These are phyloP conservation scores for Elsinoe arachidis DNA, from an alignment of 2,329 filamentous ascomycete genomes.

Conservation along the genomic window DNA sequence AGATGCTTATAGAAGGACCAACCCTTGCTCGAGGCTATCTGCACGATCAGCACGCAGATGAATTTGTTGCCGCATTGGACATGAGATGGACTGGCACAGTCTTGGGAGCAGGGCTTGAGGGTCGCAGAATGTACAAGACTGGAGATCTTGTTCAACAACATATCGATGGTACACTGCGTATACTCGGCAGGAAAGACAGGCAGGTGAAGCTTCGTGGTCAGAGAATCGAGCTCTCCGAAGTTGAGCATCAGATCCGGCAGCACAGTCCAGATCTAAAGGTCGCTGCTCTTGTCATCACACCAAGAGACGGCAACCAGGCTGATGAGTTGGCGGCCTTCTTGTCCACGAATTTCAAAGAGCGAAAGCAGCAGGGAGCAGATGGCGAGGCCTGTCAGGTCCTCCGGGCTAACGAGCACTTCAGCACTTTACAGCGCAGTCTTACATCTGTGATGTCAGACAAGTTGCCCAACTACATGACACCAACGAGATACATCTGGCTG, in stretches of 20 bases:
- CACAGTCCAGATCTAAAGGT: slow-evolving; percentile 30
- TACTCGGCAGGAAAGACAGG: not conserved
- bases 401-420: not conserved
- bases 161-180: slow-evolving; percentile 16
- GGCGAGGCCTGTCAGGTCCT: not conserved
- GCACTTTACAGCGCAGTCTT: no score
- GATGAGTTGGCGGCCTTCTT: not conserved
- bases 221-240: slow-evolving; percentile 11
- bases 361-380: not conserved
- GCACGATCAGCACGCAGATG: not conserved
- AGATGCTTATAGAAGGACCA: slow-evolving; percentile 5
- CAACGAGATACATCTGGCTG: slow-evolving; percentile 69
- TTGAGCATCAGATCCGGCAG: slow-evolving; percentile 33
- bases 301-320: not conserved
- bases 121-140: slow-evolving; percentile 54
- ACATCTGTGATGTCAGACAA: slow-evolving; percentile 29
- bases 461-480: slow-evolving; percentile 82
- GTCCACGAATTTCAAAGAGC: not conserved
- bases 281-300: not conserved
- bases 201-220: slow-evolving; percentile 14
- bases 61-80: not conserved
- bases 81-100: not conserved
- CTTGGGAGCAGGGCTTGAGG: not conserved
- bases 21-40: not conserved
- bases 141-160: slow-evolving; percentile 71